Conservation (phyloP, 768 basidiomycete genomes). For the Pholiota microspora region DNA sequence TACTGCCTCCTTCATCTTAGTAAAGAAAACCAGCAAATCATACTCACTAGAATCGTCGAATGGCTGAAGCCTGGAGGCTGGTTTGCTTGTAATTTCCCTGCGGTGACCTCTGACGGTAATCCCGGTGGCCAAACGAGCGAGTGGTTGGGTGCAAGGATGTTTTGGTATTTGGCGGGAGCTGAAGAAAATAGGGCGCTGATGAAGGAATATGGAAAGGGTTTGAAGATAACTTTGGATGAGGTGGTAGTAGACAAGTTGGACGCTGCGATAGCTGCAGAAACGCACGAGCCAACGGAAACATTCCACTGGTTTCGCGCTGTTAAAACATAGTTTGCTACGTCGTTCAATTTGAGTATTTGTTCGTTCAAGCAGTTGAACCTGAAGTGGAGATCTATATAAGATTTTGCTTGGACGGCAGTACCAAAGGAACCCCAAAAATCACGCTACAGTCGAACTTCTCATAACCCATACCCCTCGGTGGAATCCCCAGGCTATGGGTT, state of each 20-base stretch:
- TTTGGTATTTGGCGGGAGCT: conserved; percentile 1
- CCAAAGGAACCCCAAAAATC: too few relatives aligned
- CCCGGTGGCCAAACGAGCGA: not conserved
- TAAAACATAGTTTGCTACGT: not conserved
- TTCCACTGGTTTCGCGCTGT: conserved; percentile 7
- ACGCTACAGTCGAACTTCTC: too few relatives aligned
- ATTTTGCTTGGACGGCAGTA: too few relatives aligned
- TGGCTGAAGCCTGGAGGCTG: conserved; percentile 6
- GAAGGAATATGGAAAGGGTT: not conserved
- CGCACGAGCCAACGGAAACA: not conserved
- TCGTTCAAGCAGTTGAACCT: too few relatives aligned
- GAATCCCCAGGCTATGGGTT: too few relatives aligned
- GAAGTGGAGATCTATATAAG: too few relatives aligned
- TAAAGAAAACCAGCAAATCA: not conserved
- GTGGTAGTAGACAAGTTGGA: conserved; percentile 1
- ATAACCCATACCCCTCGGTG: too few relatives aligned
- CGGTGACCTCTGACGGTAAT: not conserved
- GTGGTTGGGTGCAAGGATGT: conserved; percentile 3
- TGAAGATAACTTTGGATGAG: conserved; percentile 3
- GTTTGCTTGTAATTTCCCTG: not conserved
- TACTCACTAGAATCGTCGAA: not conserved
- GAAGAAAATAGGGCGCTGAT: conserved; percentile 5
- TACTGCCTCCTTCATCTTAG: conserved; percentile 4
- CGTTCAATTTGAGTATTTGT: too few relatives aligned
- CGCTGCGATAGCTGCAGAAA: not conserved